A percentile compares a stretch with the other conserved stretches of the same genome.
phyloP scores from a whole-genome alignment of 2,329 filamentous ascomycete genomes.

The Talaromyces sp. region DNA sequence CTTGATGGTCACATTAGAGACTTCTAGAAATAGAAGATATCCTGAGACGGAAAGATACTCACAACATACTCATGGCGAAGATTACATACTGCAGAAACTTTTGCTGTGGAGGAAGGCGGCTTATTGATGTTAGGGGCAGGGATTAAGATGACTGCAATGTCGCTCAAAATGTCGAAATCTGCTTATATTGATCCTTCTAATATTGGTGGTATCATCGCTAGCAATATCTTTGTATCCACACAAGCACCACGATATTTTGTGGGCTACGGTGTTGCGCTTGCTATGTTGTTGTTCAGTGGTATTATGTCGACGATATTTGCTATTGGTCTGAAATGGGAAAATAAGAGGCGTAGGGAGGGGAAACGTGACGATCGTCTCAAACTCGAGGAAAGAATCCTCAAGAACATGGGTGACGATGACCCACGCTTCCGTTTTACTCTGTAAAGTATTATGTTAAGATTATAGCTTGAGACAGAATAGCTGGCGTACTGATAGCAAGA shows the following conservation, averaged over 20 bases:
- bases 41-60: no score
- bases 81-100: no score
- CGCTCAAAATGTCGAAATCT: no score
- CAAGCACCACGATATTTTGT: constrained; percentile 36
- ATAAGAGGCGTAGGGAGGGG: constrained; percentile 28
- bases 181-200: no score
- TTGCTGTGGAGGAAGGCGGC: no score
- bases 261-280: constrained; percentile 35
- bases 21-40: no score
- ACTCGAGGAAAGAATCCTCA: constrained; percentile 11
- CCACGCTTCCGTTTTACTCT: constrained; percentile 35
- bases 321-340: constrained; percentile 27
- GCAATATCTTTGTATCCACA: not conserved
- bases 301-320: constrained; percentile 25
- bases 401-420: constrained; percentile 34
- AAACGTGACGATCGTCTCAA: constrained; percentile 25
- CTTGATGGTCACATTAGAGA: constrained; percentile 19
- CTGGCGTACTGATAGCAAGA: not conserved
- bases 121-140: no score
- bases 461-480: not conserved
- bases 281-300: constrained; percentile 29
- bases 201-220: no score
- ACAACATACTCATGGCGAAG: no score
- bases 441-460: not conserved
- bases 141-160: no score